Percentiles rank a stretch among this genome's conserved stretches.
These are phyloP conservation scores for Penicillium simplicissimum DNA, from an alignment of 495 filamentous ascomycete genomes.

Conservation along the genomic window DNA sequence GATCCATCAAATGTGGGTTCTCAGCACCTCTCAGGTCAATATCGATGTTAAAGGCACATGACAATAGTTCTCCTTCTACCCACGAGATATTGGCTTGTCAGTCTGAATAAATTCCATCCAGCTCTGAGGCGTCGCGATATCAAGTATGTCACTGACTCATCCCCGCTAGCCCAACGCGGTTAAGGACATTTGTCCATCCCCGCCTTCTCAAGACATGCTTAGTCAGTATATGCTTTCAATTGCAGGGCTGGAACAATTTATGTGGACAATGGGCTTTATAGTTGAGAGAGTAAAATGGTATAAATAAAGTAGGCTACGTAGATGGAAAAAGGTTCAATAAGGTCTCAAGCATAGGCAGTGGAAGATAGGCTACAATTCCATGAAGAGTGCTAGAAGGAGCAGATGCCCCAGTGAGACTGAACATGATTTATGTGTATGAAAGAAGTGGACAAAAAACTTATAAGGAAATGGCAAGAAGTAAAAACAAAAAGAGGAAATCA, in stretches of 20 bases:
- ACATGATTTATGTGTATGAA: too few relatives aligned
- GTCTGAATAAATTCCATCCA: not conserved
- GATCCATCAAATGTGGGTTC: slow-evolving; percentile 12
- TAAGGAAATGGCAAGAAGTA: not conserved
- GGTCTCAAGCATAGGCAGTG: too few relatives aligned
- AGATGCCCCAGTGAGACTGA: too few relatives aligned
- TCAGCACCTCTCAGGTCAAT: not conserved
- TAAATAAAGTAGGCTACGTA: too few relatives aligned
- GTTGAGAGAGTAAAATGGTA: not conserved
- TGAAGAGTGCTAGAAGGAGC: too few relatives aligned
- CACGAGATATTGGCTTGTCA: not conserved
- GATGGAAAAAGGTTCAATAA: too few relatives aligned
- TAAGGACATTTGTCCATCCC: not conserved
- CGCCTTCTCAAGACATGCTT: slow-evolving; percentile 6
- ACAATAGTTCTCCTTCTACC: not conserved
- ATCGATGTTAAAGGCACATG: not conserved
- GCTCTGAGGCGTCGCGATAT: not conserved
- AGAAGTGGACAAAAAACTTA: too few relatives aligned
- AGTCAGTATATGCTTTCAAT: not conserved
- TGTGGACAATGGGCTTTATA: not conserved
- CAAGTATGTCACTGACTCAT: slow-evolving; percentile 8
- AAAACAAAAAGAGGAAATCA: not conserved
- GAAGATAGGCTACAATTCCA: too few relatives aligned
- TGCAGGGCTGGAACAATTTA: not conserved
- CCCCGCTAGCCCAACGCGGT: not conserved